Evolutionary conservation across 1,284 basidiomycete genomes (phyloP).

Genomic region (Sporisorium graminicola): DNA sequence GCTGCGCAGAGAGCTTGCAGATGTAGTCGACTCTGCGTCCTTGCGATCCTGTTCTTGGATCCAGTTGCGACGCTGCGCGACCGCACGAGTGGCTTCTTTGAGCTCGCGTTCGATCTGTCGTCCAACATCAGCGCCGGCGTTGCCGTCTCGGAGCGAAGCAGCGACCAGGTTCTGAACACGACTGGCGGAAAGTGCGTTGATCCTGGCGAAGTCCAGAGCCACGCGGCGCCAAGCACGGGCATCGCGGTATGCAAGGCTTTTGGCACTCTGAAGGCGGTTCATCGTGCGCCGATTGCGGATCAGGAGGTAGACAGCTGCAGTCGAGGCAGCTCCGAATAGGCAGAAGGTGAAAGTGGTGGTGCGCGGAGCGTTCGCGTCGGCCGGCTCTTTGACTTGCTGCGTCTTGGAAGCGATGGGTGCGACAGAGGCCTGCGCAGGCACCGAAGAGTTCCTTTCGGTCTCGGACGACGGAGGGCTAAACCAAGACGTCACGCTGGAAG

Average conservation of each 20-base stretch:
- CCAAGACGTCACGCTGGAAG: constrained; percentile 19
- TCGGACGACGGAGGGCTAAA: constrained; percentile 9
- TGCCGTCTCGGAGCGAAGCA: constrained; percentile 26
- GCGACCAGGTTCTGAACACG: constrained; percentile 35
- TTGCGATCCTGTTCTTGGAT: constrained; percentile 34
- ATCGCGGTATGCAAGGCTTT: constrained; percentile 35
- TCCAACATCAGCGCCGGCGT: constrained; percentile 27
- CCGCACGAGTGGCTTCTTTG: constrained; percentile 32
- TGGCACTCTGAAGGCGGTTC: constrained; percentile 45
- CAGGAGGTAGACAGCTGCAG: constrained; percentile 25
- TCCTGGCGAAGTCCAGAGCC: constrained; percentile 43
- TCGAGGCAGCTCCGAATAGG: constrained; percentile 40
- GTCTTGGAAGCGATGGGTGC: neutral
- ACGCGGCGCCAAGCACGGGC: constrained; percentile 52
- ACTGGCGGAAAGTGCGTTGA: constrained; percentile 43
- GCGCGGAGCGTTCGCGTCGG: constrained; percentile 1
- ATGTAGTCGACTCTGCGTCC: constrained; percentile 10
- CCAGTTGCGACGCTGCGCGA: constrained; percentile 34
- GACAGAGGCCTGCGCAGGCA: neutral
- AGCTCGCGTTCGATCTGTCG: constrained; percentile 44
- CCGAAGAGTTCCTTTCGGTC: neutral
- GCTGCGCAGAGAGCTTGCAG: constrained; percentile 7
- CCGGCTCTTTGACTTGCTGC: neutral
- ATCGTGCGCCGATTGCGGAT: constrained; percentile 31
- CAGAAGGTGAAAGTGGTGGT: constrained; percentile 47